Base-by-base conservation (phyloP, 768 basidiomycete species). In the Suillus brevipes region DNA sequence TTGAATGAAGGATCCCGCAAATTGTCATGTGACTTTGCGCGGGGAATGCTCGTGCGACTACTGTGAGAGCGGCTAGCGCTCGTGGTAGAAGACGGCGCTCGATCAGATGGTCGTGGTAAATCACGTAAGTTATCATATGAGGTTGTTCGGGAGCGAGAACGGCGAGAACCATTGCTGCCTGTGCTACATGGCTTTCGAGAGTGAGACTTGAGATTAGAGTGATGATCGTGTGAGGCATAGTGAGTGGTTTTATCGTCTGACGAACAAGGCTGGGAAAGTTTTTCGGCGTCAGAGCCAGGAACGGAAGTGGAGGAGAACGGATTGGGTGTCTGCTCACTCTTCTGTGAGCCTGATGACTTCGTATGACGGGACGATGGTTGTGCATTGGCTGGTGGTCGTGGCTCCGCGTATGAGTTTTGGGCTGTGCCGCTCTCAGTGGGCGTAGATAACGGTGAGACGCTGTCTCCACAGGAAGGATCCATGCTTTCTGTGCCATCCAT, bases 401-500 rank as follows among this genome's bases (percentile, higher is more conserved):
- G 63, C 49, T 72, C 69, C 42, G 69, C 71, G 42, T 38, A 16
- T 34, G 3, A 28, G 52, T 36, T 55, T 66, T 28, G 69, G 67
- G 70, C 43, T 68, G 73, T 57, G 16, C 69, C 70, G 63, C 63
- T 68, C 56, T 67, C 64, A 34, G 67, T 52, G 59, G 71, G 66
- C 53, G 61, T 42, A 63, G 60, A 69, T 59, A 72, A 67, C 64
- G 73, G 62, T 34, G 74, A 70, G 14, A 74, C 69, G 40, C 72
- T 65, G 57, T 77, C 75, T 60, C 70, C 52, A 49, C 75, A 71
- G 55, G 69, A 68, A 28, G 74, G 71, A 67, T 70, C 72, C 28
- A 70, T 66, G 45, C 73, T 77, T 63, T 78, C 75, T 70, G 70
- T 75, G 62, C 82, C 80, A 66, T 82, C 80, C 70, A 83, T 81